Conservation (phyloP, 1,139 yeast species). For the Pichia sp. region DNA sequence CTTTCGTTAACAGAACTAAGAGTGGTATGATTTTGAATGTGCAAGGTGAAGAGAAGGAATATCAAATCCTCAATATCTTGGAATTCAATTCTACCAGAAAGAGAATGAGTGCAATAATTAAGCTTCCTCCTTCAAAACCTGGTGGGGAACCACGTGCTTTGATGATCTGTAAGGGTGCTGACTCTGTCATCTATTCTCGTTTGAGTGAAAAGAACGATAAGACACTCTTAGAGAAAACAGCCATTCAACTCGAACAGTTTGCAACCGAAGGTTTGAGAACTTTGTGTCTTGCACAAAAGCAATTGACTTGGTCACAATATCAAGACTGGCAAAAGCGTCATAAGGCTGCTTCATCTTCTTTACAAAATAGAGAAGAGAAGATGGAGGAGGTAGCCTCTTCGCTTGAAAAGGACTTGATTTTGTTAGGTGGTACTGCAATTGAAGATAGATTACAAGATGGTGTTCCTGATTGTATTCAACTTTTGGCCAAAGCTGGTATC, state of each 20-base stretch:
- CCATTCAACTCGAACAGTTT: constrained; percentile 80
- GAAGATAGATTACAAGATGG: constrained; percentile 95
- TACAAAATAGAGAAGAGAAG: constrained; percentile 67
- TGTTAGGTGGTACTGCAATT: constrained; percentile 95
- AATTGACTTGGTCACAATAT: constrained; percentile 55
- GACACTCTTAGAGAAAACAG: constrained; percentile 54
- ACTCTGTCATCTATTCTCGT: constrained; percentile 78
- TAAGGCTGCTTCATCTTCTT: constrained; percentile 68
- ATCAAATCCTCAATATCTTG: constrained; percentile 65
- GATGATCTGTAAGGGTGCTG: constrained; percentile 89
- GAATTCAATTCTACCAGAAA: constrained; percentile 91
- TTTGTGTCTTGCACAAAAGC: constrained; percentile 82
- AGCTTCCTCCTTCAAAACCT: constrained; percentile 42
- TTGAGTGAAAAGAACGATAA: constrained; percentile 37
- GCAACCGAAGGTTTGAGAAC: constrained; percentile 98
- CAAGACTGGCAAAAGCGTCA: constrained; percentile 62
- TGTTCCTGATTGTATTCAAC: constrained; percentile 88
- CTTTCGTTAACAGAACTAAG: constrained; percentile 69
- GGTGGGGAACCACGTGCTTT: constrained; percentile 41
- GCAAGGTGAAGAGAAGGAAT: constrained; percentile 68
- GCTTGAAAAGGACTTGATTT: constrained; percentile 62
- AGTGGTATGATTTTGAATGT: constrained; percentile 61
- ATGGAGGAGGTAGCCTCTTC: constrained; percentile 76
- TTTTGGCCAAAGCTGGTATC: constrained; percentile 84
- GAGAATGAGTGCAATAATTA: constrained; percentile 91